Percentiles rank a stretch among this genome's conserved stretches.
phyloP scores from a whole-genome alignment of 768 basidiomycete genomes.

The button mushroom (Agaricus bisporus) region DNA sequence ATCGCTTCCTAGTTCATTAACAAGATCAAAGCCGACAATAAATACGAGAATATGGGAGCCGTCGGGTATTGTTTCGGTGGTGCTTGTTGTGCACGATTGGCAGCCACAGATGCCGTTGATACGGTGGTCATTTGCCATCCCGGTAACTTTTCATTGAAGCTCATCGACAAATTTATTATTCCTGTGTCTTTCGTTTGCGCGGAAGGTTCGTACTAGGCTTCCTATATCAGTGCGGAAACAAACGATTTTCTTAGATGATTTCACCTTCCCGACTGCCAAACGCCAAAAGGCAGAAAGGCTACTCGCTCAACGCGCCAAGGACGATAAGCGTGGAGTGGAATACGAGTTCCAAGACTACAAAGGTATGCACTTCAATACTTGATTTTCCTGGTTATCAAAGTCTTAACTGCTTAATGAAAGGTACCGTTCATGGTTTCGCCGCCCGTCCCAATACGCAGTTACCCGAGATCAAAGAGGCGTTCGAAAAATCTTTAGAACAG shows the following conservation, averaged over 20 bases:
- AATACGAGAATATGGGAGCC: slow-evolving; percentile 35
- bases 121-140: slow-evolving; percentile 39
- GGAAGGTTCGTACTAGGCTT: slow-evolving; percentile 25
- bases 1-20: slow-evolving; percentile 24
- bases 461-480: slow-evolving; percentile 33
- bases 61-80: slow-evolving; percentile 43
- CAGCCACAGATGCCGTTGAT: slow-evolving; percentile 27
- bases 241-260: slow-evolving; percentile 25
- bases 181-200: slow-evolving; percentile 35
- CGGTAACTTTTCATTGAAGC: slow-evolving; percentile 23
- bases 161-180: slow-evolving; percentile 31
- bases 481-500: slow-evolving; percentile 36
- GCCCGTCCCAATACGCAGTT: slow-evolving; percentile 32
- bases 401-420: slow-evolving; percentile 16
- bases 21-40: slow-evolving; percentile 27
- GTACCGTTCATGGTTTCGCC: slow-evolving; percentile 42
- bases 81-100: slow-evolving; percentile 29
- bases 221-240: neutral
- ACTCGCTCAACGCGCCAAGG: slow-evolving; percentile 28
- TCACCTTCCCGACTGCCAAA: slow-evolving; percentile 23
- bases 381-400: neutral
- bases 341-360: slow-evolving; percentile 41
- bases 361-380: slow-evolving; percentile 21
- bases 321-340: slow-evolving; percentile 29
- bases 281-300: slow-evolving; percentile 29